Conservation (phyloP, 371 early-diverging fungal genomes). For the Actinomortierella ambigua region DNA sequence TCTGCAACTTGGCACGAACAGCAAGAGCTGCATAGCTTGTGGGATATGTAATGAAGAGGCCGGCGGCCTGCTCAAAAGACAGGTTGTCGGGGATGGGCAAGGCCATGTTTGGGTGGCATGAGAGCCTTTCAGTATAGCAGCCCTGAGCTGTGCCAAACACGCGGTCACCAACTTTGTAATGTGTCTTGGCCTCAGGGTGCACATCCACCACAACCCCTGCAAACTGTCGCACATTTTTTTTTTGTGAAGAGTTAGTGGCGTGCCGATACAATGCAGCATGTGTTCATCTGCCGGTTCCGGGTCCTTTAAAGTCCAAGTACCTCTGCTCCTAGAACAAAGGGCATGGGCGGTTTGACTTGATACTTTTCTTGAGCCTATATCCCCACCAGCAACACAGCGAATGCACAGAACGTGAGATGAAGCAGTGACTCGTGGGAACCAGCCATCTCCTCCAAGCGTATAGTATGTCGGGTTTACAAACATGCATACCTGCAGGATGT, state of each 20-base stretch:
- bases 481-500: conserved; percentile 74
- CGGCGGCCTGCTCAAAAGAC: conserved; percentile 80
- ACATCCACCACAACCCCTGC: conserved; percentile 57
- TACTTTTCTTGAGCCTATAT: conserved; percentile 79
- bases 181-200: conserved; percentile 36
- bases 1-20: conserved; percentile 69
- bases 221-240: too few relatives aligned
- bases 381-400: not conserved
- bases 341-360: conserved; percentile 81
- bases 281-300: too few relatives aligned
- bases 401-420: too few relatives aligned
- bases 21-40: conserved; percentile 82
- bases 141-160: conserved; percentile 79
- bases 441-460: not conserved
- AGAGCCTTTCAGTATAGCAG: conserved; percentile 75
- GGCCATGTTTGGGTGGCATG: conserved; percentile 51
- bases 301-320: conserved; percentile 13
- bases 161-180: conserved; percentile 72
- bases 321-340: conserved; percentile 87
- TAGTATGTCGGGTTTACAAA: not conserved
- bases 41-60: conserved; percentile 81
- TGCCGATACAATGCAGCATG: too few relatives aligned
- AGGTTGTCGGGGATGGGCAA: conserved; percentile 71
- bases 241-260: too few relatives aligned
- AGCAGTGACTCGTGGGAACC: not conserved